These are phyloP conservation scores for Nothophoma quercina DNA, from an alignment of 2,329 filamentous ascomycete genomes.

Conservation along the genomic window DNA sequence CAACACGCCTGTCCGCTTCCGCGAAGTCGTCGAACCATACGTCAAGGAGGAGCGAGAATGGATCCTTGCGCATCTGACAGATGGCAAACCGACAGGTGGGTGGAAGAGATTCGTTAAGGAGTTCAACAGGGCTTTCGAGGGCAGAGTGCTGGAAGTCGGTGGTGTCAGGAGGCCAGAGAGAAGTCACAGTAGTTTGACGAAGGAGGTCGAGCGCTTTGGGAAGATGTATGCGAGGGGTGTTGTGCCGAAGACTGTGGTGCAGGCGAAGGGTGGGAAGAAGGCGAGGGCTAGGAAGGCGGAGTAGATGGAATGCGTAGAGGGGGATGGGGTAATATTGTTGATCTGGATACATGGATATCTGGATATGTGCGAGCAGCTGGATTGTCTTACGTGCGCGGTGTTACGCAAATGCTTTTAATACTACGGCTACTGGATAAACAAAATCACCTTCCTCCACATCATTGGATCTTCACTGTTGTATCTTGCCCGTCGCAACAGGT, in stretches of 20 bases:
- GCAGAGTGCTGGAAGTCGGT: constrained; percentile 16
- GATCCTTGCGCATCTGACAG: constrained; percentile 30
- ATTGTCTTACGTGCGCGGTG: neutral
- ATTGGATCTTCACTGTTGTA: no score
- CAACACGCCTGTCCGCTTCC: constrained; percentile 35
- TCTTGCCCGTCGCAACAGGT: no score
- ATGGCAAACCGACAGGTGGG: constrained; percentile 31
- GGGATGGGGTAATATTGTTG: no score
- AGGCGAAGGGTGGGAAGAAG: neutral
- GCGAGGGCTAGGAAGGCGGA: neutral
- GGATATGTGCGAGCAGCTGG: neutral
- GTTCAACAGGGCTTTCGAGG: constrained; percentile 36
- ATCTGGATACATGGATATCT: neutral
- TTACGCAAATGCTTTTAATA: neutral
- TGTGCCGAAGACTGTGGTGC: constrained; percentile 19
- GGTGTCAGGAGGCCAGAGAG: constrained; percentile 22
- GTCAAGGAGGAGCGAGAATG: constrained; percentile 32
- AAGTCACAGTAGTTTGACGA: constrained; percentile 33
- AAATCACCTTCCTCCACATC: no score
- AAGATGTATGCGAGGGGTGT: constrained; percentile 30
- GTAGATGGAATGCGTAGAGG: no score
- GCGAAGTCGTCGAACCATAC: constrained; percentile 32
- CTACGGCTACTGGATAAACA: no score
- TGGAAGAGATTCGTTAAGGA: constrained; percentile 35
- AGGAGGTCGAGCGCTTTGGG: constrained; percentile 41